These are phyloP conservation scores for Aspergillus sp. DNA, from an alignment of 2,329 filamentous ascomycete genomes.

Conservation along the genomic window DNA sequence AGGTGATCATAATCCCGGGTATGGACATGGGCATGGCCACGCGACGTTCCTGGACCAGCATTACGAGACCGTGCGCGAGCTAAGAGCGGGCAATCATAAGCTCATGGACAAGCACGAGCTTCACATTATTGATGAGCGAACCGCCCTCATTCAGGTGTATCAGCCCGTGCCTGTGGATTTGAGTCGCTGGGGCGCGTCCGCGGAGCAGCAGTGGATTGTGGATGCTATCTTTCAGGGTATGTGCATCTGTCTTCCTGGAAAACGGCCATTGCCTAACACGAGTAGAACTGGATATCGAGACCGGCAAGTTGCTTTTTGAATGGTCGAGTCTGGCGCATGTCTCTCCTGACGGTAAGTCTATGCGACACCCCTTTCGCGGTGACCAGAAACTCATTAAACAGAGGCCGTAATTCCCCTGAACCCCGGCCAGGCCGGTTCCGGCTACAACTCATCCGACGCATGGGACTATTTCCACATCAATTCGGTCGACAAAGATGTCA, in stretches of 20 bases:
- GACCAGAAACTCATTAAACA: constrained; percentile 8
- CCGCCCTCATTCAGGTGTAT: constrained; percentile 48
- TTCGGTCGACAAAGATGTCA: constrained; percentile 32
- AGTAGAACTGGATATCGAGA: constrained; percentile 41
- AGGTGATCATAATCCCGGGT: constrained; percentile 44
- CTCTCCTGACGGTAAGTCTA: constrained; percentile 38
- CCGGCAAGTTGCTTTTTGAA: constrained; percentile 50
- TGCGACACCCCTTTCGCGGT: constrained; percentile 8
- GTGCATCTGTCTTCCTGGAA: neutral
- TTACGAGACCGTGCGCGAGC: constrained; percentile 48
- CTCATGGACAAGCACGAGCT: constrained; percentile 51
- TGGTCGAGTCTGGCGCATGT: constrained; percentile 52
- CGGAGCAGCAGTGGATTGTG: constrained; percentile 49
- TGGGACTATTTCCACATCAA: constrained; percentile 49
- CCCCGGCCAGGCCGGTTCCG: constrained; percentile 36
- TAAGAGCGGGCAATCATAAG: constrained; percentile 43
- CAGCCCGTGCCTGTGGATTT: constrained; percentile 43
- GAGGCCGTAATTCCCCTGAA: constrained; percentile 42
- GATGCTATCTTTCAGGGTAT: constrained; percentile 48
- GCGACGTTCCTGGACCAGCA: constrained; percentile 46
- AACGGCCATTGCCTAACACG: neutral
- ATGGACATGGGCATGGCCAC: constrained; percentile 50
- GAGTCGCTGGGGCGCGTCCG: constrained; percentile 38
- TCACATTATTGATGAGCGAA: constrained; percentile 45
- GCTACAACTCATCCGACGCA: constrained; percentile 31